Evolutionary conservation across 345 rosid species (phyloP).

Genomic region (Cardiospermum halicacabum): DNA sequence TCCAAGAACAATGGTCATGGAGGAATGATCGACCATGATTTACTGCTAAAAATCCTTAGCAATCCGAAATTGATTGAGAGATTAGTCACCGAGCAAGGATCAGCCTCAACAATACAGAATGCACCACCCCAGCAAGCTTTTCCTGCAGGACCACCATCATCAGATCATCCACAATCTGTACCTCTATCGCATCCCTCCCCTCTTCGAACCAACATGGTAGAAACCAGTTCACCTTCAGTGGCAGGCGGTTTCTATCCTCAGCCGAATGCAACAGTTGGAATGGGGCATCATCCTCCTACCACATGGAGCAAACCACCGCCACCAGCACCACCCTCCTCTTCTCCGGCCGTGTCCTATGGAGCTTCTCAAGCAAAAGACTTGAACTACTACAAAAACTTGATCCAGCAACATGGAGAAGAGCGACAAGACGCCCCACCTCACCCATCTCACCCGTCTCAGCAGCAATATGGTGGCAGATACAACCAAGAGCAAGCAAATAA

Average conservation of each 20-base stretch:
- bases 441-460: too few relatives aligned
- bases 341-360: slow-evolving; percentile 33
- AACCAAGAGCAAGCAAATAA: slow-evolving; percentile 49
- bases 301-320: slow-evolving; percentile 30
- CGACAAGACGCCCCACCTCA: slow-evolving; percentile 59
- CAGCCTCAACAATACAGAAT: slow-evolving; percentile 35
- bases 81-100: slow-evolving; percentile 50
- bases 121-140: slow-evolving; percentile 18
- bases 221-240: slow-evolving; percentile 26
- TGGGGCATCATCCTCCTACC: slow-evolving; percentile 22
- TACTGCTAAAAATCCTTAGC: slow-evolving; percentile 76
- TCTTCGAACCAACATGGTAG: slow-evolving; percentile 36
- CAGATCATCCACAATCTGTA: slow-evolving; percentile 20
- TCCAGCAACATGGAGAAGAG: slow-evolving; percentile 97
- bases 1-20: slow-evolving; percentile 61
- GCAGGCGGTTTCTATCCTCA: slow-evolving; percentile 38
- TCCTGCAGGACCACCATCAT: slow-evolving; percentile 17
- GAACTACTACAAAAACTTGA: slow-evolving; percentile 86
- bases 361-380: slow-evolving; percentile 55
- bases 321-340: slow-evolving; percentile 32
- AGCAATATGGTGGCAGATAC: slow-evolving; percentile 40
- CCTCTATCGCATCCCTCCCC: slow-evolving; percentile 28
- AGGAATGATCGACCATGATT: slow-evolving; percentile 63
- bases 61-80: slow-evolving; percentile 75
- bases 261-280: slow-evolving; percentile 35